Conservation (phyloP, 2,329 filamentous ascomycete genomes). For the Alternaria metachromatica region DNA sequence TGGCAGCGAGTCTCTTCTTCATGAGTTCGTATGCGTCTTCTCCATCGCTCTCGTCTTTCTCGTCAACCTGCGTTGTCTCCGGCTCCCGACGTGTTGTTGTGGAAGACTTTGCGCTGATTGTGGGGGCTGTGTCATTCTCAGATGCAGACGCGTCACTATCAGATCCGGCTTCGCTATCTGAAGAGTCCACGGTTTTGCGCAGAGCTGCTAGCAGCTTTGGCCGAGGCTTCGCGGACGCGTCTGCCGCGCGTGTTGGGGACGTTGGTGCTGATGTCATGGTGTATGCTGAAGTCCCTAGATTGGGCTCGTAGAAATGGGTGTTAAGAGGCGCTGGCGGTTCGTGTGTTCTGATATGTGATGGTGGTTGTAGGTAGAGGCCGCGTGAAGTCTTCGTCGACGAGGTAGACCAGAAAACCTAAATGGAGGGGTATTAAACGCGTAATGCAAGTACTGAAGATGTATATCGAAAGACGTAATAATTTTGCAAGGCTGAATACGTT, state of each 20-base stretch:
- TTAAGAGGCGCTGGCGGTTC: background rate
- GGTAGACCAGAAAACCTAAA: background rate
- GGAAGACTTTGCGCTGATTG: conserved; percentile 36
- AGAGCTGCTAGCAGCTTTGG: conserved; percentile 30
- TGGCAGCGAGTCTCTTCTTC: conserved; percentile 53
- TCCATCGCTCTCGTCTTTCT: conserved; percentile 40
- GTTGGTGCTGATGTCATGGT: background rate
- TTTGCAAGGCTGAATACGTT: conserved; percentile 1
- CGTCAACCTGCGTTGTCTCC: conserved; percentile 14
- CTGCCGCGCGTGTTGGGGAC: conserved; percentile 9
- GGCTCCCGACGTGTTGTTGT: background rate
- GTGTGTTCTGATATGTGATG: background rate
- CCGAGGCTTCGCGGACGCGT: conserved; percentile 29
- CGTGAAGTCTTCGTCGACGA: background rate
- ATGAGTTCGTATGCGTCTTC: conserved; percentile 56
- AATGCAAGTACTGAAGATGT: background rate
- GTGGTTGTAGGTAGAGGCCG: background rate
- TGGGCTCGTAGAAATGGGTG: background rate
- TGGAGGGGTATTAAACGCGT: background rate
- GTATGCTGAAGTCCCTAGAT: background rate
- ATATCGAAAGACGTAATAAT: background rate
- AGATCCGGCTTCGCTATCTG: conserved; percentile 52
- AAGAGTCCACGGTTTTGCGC: conserved; percentile 25
- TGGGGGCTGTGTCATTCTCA: conserved; percentile 40
- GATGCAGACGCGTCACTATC: conserved; percentile 37